Evolutionary conservation across 2,329 filamentous ascomycete genomes (phyloP), one percentile per base, ranked within the genome.

Genomic region (Fusarium aywerte): DNA sequence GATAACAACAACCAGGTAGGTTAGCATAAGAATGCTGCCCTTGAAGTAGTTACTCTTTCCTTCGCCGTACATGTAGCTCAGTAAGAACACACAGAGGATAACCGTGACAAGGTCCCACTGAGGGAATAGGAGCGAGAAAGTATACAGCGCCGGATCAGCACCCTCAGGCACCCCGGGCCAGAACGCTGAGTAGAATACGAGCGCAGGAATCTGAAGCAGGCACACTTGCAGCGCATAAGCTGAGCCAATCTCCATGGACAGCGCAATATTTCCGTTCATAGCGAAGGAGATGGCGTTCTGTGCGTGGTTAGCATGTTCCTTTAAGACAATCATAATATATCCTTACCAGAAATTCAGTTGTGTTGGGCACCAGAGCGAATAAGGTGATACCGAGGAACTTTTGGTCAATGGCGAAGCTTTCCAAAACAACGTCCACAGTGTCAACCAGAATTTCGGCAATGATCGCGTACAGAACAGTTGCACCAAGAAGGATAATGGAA

Each of bases 11-110:
- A 98, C 96, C 23, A 98, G 80, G 77, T 99, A 99, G 32, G 92
- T 96, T 49, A 99, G 83, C 67, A 98, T 89, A 51, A 99, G 84
- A 71, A 98, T 97, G 68, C 92, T 97, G 50, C 96, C 96, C 82
- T 99, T 99, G 88, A 99, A 99, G 80, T 99, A 99, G 80, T 99
- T 99, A 83, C 94, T 98, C 87, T 99, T 99, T 38, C 96, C 96
- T 80, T 99, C 96, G 50, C 95, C 92, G 73, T 98, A 97, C 84
- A 99, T 95, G 83, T 98, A 97, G 74, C 93, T 97, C 69, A 99
- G 88, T 57, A 99, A 82, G 82, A 99, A 97, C 18, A 99, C 93
- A 74, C 95, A 97, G 16, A 99, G 82, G 61, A 98, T 97, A 16
- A 98, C 93, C 1, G 92, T 97, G 13, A 98, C 90, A 92, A 99